A percentile compares a stretch with the other conserved stretches of the same genome.
Evolutionary conservation across 2,329 filamentous ascomycete species (phyloP).

Genomic region (Ophiostoma australiae): DNA sequence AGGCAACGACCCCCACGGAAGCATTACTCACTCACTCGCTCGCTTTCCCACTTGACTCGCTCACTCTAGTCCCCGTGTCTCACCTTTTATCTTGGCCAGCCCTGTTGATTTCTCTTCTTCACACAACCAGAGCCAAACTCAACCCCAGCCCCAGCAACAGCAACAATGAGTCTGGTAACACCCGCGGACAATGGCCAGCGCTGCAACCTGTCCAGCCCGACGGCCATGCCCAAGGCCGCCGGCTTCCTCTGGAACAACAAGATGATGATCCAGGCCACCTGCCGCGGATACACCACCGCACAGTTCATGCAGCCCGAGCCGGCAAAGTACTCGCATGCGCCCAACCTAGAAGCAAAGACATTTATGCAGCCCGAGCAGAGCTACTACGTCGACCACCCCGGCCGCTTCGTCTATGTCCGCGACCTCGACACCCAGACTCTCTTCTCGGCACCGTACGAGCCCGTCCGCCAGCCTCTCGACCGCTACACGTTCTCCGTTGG

Average conservation of each 20-base stretch:
- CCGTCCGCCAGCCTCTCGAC: neutral
- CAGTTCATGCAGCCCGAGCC: conserved; percentile 59
- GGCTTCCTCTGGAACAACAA: conserved; percentile 56
- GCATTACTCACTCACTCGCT: neutral
- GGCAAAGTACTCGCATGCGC: conserved; percentile 55
- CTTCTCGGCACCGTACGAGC: neutral
- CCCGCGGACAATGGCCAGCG: conserved; percentile 38
- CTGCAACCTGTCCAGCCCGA: conserved; percentile 53
- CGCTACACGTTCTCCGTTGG: neutral
- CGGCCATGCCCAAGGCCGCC: conserved; percentile 51
- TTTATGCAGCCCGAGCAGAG: conserved; percentile 59
- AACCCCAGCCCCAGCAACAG: neutral
- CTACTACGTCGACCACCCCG: conserved; percentile 55
- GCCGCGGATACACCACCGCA: conserved; percentile 53
- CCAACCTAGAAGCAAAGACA: conserved; percentile 53
- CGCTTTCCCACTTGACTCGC: neutral
- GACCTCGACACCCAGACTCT: conserved; percentile 46
- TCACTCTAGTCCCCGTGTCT: neutral
- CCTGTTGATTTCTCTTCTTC: neutral
- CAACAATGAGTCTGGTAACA: neutral
- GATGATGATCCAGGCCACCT: conserved; percentile 58
- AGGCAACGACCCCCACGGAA: neutral
- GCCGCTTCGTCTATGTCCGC: conserved; percentile 56
- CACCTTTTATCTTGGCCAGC: neutral
- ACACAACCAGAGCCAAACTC: neutral